phyloP scores from a whole-genome alignment of 305 asterid genomes.

The Caryopteris hybrid region DNA sequence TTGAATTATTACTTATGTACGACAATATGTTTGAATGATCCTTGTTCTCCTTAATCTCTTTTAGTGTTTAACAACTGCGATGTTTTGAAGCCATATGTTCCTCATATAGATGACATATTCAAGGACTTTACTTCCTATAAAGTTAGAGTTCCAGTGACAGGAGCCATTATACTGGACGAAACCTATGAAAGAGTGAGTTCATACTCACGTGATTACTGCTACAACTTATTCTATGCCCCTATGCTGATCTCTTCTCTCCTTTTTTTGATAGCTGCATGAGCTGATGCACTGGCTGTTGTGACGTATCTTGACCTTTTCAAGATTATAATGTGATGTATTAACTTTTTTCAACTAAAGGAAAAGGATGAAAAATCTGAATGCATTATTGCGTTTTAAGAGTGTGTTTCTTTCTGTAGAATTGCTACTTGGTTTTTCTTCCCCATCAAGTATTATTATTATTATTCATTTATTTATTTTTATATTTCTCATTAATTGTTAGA shows the following conservation, averaged over 20 bases:
- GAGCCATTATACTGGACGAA: slow-evolving; percentile 94
- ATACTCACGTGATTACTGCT: slow-evolving; percentile 9
- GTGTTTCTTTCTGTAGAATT: background rate
- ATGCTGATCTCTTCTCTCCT: background rate
- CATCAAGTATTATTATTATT: no score
- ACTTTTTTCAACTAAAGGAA: background rate
- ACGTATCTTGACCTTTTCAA: background rate
- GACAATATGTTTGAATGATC: background rate
- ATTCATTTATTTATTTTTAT: no score
- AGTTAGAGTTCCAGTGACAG: slow-evolving; percentile 97
- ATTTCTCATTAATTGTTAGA: no score
- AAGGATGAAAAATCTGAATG: background rate
- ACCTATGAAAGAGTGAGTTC: slow-evolving; percentile 82
- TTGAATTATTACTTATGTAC: background rate
- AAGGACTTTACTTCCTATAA: slow-evolving; percentile 97
- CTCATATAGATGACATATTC: slow-evolving; percentile 90
- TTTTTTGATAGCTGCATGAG: background rate
- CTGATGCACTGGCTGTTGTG: background rate
- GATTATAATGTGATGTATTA: background rate
- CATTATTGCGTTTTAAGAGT: background rate
- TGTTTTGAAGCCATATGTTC: slow-evolving; percentile 89
- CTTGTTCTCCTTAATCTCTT: slow-evolving; percentile 50
- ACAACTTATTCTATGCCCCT: background rate
- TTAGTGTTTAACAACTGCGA: slow-evolving; percentile 93
- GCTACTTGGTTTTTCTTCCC: no score